Base-by-base conservation (phyloP, 108 stramenopile species). In the Nitzschia palea region DNA sequence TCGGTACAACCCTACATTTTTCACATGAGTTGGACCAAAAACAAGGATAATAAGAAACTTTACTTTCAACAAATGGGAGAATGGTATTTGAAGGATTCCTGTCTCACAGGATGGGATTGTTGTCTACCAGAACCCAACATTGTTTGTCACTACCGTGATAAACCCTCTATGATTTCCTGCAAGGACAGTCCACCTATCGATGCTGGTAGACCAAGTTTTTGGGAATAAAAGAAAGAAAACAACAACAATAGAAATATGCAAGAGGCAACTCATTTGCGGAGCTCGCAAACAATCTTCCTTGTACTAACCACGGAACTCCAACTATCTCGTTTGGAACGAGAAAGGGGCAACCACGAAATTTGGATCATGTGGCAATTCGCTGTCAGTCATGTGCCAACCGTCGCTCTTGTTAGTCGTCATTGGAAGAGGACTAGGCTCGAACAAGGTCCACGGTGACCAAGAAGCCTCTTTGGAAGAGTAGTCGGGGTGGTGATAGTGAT, bases 131-230 rank as follows among this genome's bases (percentile, higher is more conserved):
- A 90, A 65, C 83, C 93, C 0, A 52, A 77, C 1, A 47, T 94
- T 36, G 60, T 40, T 8, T 94, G 93, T 73, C 84, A 90, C 44
- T 94, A 79, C 48, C 80, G 85, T 25, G 93, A 94, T 62, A 90
- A 89, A 70, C 86, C 93, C 18, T 83, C 81, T 52, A 84, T 81
- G 51, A 66, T 80, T 3, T 86, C 89, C 0, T 94, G 93, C 65
- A 67, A 35, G 2, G 85, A 85, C 35, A 69, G 61, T 40, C 85
- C 82, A 9, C 60, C 76, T 0, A 85, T 88, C 44, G 85, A 86
- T 44, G 69, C 70, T 2, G 75, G 73, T 33, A 62, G 70, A 17
- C 62, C 62, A 29, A 75, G 80, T 4, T 89, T 81, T 71, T 85
- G 83, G 86, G 55, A 79, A 58, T 50, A 40, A 8, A 40, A 8